phyloP scores from a whole-genome alignment of 2,329 filamentous ascomycete genomes.

The Fusarium sp. region DNA sequence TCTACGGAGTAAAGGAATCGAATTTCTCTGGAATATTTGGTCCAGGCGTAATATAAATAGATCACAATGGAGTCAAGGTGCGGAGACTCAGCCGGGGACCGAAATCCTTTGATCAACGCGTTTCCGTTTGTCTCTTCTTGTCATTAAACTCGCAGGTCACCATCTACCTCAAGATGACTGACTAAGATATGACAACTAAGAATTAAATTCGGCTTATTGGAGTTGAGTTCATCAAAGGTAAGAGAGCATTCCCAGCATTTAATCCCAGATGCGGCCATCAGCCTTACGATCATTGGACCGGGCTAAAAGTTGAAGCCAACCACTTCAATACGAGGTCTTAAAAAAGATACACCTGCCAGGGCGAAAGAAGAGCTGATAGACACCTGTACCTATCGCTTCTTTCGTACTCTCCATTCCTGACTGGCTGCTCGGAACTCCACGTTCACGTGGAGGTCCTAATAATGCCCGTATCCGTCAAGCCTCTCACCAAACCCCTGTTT shows the following conservation, averaged over 20 bases:
- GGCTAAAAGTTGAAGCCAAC: conserved; percentile 14
- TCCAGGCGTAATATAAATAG: too few relatives aligned
- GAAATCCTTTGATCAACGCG: not conserved
- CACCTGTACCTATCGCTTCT: conserved; percentile 13
- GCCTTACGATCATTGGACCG: conserved; percentile 31
- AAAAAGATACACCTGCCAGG: conserved; percentile 2
- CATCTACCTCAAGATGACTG: conserved; percentile 1
- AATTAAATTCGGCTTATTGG: not conserved
- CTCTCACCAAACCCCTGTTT: conserved; percentile 27
- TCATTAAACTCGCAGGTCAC: not conserved
- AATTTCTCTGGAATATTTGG: not conserved
- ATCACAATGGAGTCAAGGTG: not conserved
- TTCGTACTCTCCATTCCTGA: conserved; percentile 21
- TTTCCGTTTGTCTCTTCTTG: conserved; percentile 14
- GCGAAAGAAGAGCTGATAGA: conserved; percentile 10
- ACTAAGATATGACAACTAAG: too few relatives aligned
- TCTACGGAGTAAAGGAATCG: too few relatives aligned
- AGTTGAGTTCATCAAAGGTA: too few relatives aligned
- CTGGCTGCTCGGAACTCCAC: conserved; percentile 21
- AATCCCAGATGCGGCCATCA: conserved; percentile 34
- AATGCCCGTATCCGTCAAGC: conserved; percentile 30
- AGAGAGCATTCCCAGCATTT: not conserved
- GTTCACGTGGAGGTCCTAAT: conserved; percentile 4
- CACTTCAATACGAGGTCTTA: conserved; percentile 34
- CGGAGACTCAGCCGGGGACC: conserved; percentile 13